Percentiles rank a stretch among this genome's conserved stretches.
phyloP scores from a whole-genome alignment of 208 protist genomes.

The Crithidia expoeki region DNA sequence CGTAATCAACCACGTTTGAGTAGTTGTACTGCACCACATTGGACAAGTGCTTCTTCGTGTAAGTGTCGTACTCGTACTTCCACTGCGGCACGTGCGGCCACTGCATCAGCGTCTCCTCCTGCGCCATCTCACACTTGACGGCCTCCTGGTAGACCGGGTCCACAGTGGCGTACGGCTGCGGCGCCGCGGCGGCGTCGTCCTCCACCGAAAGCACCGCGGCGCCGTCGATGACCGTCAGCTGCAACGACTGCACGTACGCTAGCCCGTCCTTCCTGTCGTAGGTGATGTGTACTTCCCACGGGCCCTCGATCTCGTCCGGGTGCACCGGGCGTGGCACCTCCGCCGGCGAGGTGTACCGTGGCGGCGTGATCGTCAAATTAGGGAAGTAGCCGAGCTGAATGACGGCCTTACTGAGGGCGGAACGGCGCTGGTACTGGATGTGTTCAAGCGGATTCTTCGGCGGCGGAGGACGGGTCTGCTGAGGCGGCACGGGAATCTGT shows the following conservation, averaged over 20 bases:
- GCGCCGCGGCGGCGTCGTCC: constrained; percentile 25
- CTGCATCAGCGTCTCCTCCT: constrained; percentile 83
- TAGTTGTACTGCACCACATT: constrained; percentile 92
- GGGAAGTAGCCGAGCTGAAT: constrained; percentile 90
- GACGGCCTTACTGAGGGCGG: constrained; percentile 56
- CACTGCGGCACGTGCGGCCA: constrained; percentile 88
- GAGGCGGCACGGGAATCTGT: constrained; percentile 70
- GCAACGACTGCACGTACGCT: constrained; percentile 69
- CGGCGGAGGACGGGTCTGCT: constrained; percentile 42
- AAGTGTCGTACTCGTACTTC: constrained; percentile 87
- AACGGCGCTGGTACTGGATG: constrained; percentile 67
- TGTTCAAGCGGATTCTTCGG: constrained; percentile 78
- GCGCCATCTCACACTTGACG: constrained; percentile 64
- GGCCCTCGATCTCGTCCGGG: constrained; percentile 90
- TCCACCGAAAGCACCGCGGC: constrained; percentile 58
- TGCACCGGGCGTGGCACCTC: constrained; percentile 79
- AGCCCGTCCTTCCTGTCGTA: constrained; percentile 79
- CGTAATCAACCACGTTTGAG: constrained; percentile 91
- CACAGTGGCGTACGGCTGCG: constrained; percentile 62
- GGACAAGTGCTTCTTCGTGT: constrained; percentile 67
- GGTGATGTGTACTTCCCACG: constrained; percentile 83
- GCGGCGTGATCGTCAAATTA: constrained; percentile 67
- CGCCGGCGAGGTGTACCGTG: constrained; percentile 37
- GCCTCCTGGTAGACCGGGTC: constrained; percentile 83
- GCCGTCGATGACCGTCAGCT: constrained; percentile 67